phyloP scores from a whole-genome alignment of 441 rosid species.

The Pelargonium cotyledonis region DNA sequence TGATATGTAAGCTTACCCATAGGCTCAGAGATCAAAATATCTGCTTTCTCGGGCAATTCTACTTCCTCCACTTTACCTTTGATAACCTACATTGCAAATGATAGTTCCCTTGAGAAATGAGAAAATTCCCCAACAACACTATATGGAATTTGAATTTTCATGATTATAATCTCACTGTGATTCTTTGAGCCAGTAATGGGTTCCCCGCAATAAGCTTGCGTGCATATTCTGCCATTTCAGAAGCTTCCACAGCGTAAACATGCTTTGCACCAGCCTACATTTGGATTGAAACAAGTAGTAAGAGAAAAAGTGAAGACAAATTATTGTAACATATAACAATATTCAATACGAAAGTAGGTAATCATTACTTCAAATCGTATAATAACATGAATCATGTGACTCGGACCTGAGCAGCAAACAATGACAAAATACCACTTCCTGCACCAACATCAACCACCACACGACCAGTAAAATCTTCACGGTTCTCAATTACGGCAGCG shows the following conservation, averaged over 20 bases:
- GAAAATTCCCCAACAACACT: slow-evolving; percentile 16
- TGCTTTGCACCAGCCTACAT: slow-evolving; percentile 92
- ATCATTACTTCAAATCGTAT: not conserved
- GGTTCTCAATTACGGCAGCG: slow-evolving; percentile 93
- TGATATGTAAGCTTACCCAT: slow-evolving; percentile 54
- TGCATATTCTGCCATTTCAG: slow-evolving; percentile 97
- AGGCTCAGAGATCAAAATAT: slow-evolving; percentile 92
- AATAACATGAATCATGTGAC: not conserved
- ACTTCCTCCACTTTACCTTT: slow-evolving; percentile 94
- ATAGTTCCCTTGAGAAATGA: slow-evolving; percentile 19
- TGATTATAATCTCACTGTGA: slow-evolving; percentile 52
- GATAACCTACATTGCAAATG: slow-evolving; percentile 50
- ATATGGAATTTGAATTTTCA: slow-evolving; percentile 9
- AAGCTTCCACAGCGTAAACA: slow-evolving; percentile 97
- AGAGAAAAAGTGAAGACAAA: not conserved
- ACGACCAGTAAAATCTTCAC: slow-evolving; percentile 72
- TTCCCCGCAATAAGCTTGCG: slow-evolving; percentile 87
- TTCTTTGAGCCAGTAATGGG: slow-evolving; percentile 63
- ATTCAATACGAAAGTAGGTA: not conserved
- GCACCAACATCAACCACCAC: slow-evolving; percentile 97
- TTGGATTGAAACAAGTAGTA: slow-evolving; percentile 1
- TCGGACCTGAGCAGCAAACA: slow-evolving; percentile 91
- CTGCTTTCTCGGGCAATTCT: slow-evolving; percentile 91
- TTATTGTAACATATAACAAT: not conserved
- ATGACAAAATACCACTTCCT: slow-evolving; percentile 92